Evolutionary conservation across 805 yeast species (phyloP).

Genomic region (Teunomyces tritomae): DNA sequence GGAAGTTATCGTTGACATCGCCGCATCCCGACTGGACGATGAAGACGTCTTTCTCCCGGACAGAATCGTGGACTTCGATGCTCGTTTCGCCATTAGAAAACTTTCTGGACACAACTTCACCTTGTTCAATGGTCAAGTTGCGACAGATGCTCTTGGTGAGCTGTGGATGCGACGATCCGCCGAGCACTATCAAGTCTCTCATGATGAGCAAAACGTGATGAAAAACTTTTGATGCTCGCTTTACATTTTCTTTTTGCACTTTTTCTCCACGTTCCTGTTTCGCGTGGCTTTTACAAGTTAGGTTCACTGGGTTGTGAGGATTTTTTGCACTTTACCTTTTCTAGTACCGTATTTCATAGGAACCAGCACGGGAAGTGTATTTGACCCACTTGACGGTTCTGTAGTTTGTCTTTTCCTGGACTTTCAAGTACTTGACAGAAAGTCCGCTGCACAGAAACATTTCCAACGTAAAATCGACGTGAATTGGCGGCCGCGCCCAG

Average conservation of each 20-base stretch:
- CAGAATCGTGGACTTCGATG: slow-evolving; percentile 81
- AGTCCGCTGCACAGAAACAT: slow-evolving; percentile 80
- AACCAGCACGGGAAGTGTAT: slow-evolving; percentile 72
- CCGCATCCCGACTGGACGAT: slow-evolving; percentile 87
- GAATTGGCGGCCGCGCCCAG: slow-evolving; percentile 78
- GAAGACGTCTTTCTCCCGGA: slow-evolving; percentile 93
- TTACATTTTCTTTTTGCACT: no score
- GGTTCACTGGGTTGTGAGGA: no score
- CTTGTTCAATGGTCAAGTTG: slow-evolving; percentile 70
- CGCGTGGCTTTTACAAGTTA: no score
- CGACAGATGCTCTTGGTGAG: slow-evolving; percentile 74
- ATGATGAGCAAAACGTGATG: slow-evolving; percentile 31
- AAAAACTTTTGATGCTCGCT: no score
- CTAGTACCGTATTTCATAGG: slow-evolving; percentile 74
- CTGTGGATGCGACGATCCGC: slow-evolving; percentile 87
- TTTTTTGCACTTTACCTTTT: not conserved
- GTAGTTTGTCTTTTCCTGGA: slow-evolving; percentile 58
- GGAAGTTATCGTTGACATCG: slow-evolving; percentile 79
- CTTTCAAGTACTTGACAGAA: slow-evolving; percentile 67
- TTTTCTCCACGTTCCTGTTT: no score
- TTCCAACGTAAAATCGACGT: slow-evolving; percentile 62
- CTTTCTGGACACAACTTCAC: slow-evolving; percentile 61
- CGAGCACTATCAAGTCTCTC: slow-evolving; percentile 84
- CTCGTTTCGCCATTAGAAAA: slow-evolving; percentile 91
- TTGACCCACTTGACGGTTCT: slow-evolving; percentile 85